Percentiles rank a stretch among this genome's conserved stretches.
phyloP scores from a whole-genome alignment of 2,329 filamentous ascomycete genomes.

The Calonectria hongkongensis region DNA sequence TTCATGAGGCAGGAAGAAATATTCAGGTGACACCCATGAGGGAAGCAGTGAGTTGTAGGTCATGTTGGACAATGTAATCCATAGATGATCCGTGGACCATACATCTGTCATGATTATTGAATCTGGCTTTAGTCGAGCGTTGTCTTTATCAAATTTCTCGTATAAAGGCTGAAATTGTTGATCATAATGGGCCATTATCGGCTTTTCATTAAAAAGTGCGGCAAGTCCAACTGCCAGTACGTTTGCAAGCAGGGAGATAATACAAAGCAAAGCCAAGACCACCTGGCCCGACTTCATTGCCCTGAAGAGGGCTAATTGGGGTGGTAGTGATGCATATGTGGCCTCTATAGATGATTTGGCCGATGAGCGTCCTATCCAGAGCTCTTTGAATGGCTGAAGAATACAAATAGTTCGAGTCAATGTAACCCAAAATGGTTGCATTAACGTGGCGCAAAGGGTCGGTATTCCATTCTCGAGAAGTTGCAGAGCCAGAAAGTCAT shows the following conservation, averaged over 20 bases:
- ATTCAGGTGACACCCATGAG: no score
- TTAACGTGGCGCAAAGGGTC: conserved; percentile 70
- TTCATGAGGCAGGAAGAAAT: no score
- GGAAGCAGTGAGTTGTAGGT: no score
- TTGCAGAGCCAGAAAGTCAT: conserved; percentile 59
- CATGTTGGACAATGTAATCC: no score
- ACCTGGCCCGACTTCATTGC: conserved; percentile 67
- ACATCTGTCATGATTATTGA: neutral
- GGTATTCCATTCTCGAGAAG: conserved; percentile 71
- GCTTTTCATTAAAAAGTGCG: conserved; percentile 68
- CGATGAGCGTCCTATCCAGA: conserved; percentile 62
- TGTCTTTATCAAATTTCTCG: neutral
- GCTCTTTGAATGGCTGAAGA: conserved; percentile 72
- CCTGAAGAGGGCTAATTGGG: conserved; percentile 69
- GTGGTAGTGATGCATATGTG: conserved; percentile 73
- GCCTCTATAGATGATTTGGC: conserved; percentile 63
- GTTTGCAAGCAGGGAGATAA: conserved; percentile 70
- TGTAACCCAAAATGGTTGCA: conserved; percentile 75
- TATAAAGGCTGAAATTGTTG: neutral
- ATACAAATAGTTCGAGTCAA: conserved; percentile 72
- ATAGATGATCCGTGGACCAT: neutral
- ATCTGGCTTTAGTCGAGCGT: neutral
- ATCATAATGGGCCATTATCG: neutral
- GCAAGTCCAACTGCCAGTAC: conserved; percentile 71
- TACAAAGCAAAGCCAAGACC: conserved; percentile 67